A percentile compares a stretch with the other conserved stretches of the same genome.
phyloP scores from a whole-genome alignment of 139 green algal species.

The Micractinium conductrix region DNA sequence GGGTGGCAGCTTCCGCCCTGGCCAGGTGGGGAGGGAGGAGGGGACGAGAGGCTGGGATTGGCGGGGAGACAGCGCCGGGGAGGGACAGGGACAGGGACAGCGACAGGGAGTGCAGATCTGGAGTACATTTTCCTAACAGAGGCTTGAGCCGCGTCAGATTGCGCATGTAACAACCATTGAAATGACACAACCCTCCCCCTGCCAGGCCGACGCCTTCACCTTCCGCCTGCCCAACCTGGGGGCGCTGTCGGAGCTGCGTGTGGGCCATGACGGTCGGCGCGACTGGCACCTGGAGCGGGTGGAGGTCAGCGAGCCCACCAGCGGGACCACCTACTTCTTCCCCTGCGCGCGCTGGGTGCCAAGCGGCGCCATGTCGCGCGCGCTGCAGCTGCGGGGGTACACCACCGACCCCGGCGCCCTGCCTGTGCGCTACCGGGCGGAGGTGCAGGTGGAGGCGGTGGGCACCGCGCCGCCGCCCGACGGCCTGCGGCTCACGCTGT shows the following conservation, averaged over 20 bases:
- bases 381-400: slow-evolving; percentile 23
- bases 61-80: too few relatives aligned
- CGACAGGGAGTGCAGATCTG: too few relatives aligned
- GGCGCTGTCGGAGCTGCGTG: slow-evolving; percentile 17
- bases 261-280: slow-evolving; percentile 53
- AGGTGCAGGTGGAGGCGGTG: not conserved
- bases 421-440: slow-evolving; percentile 7
- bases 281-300: slow-evolving; percentile 32
- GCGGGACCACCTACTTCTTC: slow-evolving; percentile 32
- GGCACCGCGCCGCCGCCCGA: not conserved
- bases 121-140: too few relatives aligned
- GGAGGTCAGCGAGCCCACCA: slow-evolving; percentile 7
- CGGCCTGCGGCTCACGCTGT: slow-evolving; percentile 25
- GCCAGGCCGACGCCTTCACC: slow-evolving; percentile 24
- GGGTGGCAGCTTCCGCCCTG: slow-evolving; percentile 22
- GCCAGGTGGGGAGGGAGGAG: not conserved
- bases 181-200: too few relatives aligned
- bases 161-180: too few relatives aligned
- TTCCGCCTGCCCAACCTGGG: slow-evolving; percentile 18
- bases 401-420: slow-evolving; percentile 25
- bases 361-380: not conserved
- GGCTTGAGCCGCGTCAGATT: too few relatives aligned
- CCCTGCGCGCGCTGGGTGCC: slow-evolving; percentile 9
- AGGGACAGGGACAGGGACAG: too few relatives aligned
- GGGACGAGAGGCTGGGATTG: too few relatives aligned